phyloP scores from a whole-genome alignment of 2,329 filamentous ascomycete species.

The Lachnellula arida region DNA sequence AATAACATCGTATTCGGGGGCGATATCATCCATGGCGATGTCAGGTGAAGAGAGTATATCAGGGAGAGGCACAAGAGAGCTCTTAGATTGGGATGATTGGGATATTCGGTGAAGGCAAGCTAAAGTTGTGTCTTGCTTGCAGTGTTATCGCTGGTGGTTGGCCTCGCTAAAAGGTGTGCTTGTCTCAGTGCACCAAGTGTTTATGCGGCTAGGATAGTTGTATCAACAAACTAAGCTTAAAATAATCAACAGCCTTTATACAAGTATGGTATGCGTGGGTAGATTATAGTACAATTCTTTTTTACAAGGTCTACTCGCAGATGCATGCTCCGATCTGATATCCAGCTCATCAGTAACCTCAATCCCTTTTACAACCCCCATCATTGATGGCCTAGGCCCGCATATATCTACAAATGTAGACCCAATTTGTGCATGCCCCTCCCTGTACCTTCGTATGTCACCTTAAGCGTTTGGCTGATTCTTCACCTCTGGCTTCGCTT shows the following conservation, averaged over 20 bases:
- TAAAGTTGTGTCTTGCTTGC: slow-evolving; percentile 12
- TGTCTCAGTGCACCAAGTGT: slow-evolving; percentile 16
- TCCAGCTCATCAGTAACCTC: not conserved
- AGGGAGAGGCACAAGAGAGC: slow-evolving; percentile 10
- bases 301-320: not conserved
- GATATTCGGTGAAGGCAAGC: slow-evolving; percentile 22
- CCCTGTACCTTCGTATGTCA: not conserved
- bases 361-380: not conserved
- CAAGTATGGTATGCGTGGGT: not conserved
- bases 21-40: slow-evolving; percentile 88
- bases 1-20: slow-evolving; percentile 96
- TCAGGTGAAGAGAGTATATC: slow-evolving; percentile 4
- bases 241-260: not conserved
- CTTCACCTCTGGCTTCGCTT: slow-evolving; percentile 7
- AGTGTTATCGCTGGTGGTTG: slow-evolving; percentile 22
- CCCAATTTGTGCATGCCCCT: not conserved
- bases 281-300: not conserved
- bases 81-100: slow-evolving; percentile 6
- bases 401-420: slow-evolving; percentile 5
- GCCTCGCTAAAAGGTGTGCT: slow-evolving; percentile 25
- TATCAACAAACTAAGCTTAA: too few species aligned
- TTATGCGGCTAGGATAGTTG: slow-evolving; percentile 12
- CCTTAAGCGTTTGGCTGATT: slow-evolving; percentile 3
- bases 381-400: not conserved
- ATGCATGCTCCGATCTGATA: not conserved